These are phyloP conservation scores for Alternaria ventricosa DNA, from an alignment of 2,329 filamentous ascomycete genomes.

Conservation along the genomic window DNA sequence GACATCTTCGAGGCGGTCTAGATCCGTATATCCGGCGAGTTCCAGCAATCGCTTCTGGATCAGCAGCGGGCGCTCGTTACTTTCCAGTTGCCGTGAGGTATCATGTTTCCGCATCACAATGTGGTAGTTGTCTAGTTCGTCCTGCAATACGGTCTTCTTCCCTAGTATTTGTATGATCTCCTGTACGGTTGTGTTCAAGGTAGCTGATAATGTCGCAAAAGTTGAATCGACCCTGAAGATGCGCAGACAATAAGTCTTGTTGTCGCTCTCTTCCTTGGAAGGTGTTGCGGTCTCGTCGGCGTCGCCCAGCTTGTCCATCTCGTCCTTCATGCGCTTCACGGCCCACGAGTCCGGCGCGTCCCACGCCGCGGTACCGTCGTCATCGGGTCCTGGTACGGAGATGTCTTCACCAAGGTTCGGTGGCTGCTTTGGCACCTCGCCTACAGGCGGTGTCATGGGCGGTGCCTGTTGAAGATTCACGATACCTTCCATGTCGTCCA, in stretches of 20 bases:
- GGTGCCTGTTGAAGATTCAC: conserved; percentile 67
- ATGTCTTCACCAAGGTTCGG: conserved; percentile 55
- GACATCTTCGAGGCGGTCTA: conserved; percentile 88
- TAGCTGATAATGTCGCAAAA: conserved; percentile 88
- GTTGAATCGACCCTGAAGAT: conserved; percentile 94
- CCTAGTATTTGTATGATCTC: conserved; percentile 90
- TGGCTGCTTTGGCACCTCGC: conserved; percentile 56
- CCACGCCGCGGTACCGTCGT: conserved; percentile 68
- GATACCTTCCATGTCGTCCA: conserved; percentile 91
- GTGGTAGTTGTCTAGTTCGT: conserved; percentile 91
- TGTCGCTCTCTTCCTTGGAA: conserved; percentile 75
- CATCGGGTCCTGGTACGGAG: conserved; percentile 39
- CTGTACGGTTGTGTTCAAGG: conserved; percentile 80
- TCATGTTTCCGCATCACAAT: conserved; percentile 95
- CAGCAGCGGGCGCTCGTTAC: conserved; percentile 80
- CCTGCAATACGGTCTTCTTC: conserved; percentile 91
- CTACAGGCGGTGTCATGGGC: conserved; percentile 71
- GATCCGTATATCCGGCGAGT: conserved; percentile 87
- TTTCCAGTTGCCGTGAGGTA: conserved; percentile 78
- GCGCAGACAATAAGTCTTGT: conserved; percentile 84
- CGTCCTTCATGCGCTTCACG: conserved; percentile 75
- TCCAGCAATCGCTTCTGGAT: conserved; percentile 92
- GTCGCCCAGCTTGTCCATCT: conserved; percentile 65
- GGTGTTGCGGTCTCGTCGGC: conserved; percentile 72
- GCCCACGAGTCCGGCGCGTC: conserved; percentile 97